Conservation (phyloP, 345 rosid genomes). For the Tarenaya hassleriana region DNA sequence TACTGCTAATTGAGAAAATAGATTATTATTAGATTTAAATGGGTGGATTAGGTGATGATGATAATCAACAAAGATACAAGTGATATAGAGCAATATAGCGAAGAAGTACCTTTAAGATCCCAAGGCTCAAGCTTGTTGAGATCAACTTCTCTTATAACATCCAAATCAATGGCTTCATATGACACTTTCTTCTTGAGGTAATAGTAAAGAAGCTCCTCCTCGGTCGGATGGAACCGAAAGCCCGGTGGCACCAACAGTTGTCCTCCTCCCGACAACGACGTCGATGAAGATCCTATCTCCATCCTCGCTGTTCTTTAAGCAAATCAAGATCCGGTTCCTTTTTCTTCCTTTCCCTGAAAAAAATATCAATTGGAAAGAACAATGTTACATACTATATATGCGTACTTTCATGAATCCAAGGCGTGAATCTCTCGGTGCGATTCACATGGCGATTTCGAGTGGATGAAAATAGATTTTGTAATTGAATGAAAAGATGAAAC, state of each 20-base stretch:
- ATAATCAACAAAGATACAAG: not conserved
- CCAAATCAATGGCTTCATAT: constrained; percentile 87
- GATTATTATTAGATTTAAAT: constrained; percentile 3
- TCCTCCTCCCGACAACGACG: constrained; percentile 57
- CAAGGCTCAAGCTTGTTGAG: constrained; percentile 99
- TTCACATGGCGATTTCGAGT: too few species aligned
- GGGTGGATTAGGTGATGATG: constrained; percentile 17
- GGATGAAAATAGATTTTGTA: too few species aligned
- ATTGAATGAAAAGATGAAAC: too few species aligned
- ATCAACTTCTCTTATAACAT: constrained; percentile 91
- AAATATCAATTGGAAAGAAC: not conserved
- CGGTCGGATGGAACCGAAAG: constrained; percentile 92
- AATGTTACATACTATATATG: not conserved
- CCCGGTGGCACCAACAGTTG: constrained; percentile 90
- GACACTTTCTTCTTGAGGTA: constrained; percentile 94
- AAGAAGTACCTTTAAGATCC: constrained; percentile 84
- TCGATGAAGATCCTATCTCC: constrained; percentile 32
- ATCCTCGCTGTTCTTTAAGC: constrained; percentile 15
- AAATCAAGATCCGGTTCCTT: constrained; percentile 13
- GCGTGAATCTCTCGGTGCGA: too few species aligned
- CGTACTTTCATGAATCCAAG: not conserved
- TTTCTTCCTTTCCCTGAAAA: constrained; percentile 19
- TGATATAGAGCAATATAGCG: constrained; percentile 10
- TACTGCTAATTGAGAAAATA: constrained; percentile 1
- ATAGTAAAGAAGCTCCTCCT: constrained; percentile 90